Base-by-base conservation (phyloP, 345 rosid genomes). In the Pseudoturritis turrita region DNA sequence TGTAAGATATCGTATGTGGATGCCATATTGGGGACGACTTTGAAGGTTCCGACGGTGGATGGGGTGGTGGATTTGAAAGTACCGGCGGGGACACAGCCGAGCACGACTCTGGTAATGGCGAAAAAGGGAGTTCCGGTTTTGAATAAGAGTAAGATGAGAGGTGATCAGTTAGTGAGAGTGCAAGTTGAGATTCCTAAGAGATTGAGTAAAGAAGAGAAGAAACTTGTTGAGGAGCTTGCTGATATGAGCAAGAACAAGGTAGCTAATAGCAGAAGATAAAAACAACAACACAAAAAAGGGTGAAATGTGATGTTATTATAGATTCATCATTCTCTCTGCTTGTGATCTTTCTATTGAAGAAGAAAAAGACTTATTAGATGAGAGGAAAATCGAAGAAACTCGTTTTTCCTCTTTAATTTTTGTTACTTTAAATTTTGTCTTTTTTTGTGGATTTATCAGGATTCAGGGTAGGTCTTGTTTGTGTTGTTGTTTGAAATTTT, bases 101-200 rank as follows among this genome's bases (percentile, higher is more conserved):
- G 86, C 70, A 90, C 96, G 6, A 96, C 98, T 0, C 84, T 96
- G 19, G 90, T 92, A 49, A 92, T 96, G 99, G 91, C 97, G 15
- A 96, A 86, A 78, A 96, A 86, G 69, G 98, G 99, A 14, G 95
- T 96, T 33, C 98, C 98, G 2, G 84, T 90, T 19, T 79, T 92
- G 63, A 96, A 89, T 68, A 96, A 86, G 83, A 90, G 84, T 77
- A 92, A 85, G 79, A 82, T 82, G 91, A 87, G 97, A 68, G 99
- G 98, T 10, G 99, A 92, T 70, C 98, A 92, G 79, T 68, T 96
- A 83, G 99, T 96, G 17, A 92, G 98, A 6, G 97, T 96, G 25
- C 99, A 96, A 70, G 95, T 96, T 0, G 99, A 96, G 81, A 96
- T 96, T 65, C 99, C 99, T 0, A 96, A 96, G 77, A 80, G 92